These are phyloP conservation scores for Astragalus glycyphyllos DNA, from an alignment of 306 rosid genomes.

Conservation along the genomic window DNA sequence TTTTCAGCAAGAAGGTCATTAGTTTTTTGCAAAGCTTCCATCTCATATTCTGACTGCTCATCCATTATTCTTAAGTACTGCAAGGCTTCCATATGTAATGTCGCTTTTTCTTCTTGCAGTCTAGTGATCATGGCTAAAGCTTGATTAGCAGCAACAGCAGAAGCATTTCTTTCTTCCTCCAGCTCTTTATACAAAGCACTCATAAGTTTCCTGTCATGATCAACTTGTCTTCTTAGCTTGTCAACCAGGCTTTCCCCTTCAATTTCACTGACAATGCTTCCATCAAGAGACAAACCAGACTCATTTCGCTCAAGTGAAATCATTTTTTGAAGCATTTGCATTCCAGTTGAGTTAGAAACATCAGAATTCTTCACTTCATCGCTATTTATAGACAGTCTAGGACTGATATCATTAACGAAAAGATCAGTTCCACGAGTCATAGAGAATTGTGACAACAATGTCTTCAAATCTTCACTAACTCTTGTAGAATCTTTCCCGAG, in stretches of 20 bases:
- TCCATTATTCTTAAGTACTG: conserved; percentile 84
- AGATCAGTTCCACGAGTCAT: conserved; percentile 65
- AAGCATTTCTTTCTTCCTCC: conserved; percentile 93
- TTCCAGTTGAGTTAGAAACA: conserved; percentile 60
- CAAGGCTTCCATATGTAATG: conserved; percentile 85
- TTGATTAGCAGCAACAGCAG: conserved; percentile 76
- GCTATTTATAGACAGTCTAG: conserved; percentile 66
- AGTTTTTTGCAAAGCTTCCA: conserved; percentile 67
- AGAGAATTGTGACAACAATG: conserved; percentile 76
- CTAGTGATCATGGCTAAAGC: conserved; percentile 93
- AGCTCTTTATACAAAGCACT: conserved; percentile 75
- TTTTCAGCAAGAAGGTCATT: conserved; percentile 70
- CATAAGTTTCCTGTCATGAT: conserved; percentile 82
- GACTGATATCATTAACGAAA: conserved; percentile 66
- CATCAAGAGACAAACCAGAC: conserved; percentile 86
- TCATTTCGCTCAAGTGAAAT: conserved; percentile 90
- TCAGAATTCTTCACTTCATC: conserved; percentile 70
- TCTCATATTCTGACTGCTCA: conserved; percentile 82
- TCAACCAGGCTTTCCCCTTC: conserved; percentile 66
- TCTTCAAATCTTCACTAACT: conserved; percentile 80
- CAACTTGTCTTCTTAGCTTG: conserved; percentile 76
- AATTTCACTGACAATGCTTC: conserved; percentile 69
- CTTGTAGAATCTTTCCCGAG: conserved; percentile 78
- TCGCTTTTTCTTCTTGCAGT: conserved; percentile 88
- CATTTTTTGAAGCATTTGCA: conserved; percentile 73